Evolutionary conservation across 139 green algal genomes (phyloP).

Genomic region (Gonium pectorale): DNA sequence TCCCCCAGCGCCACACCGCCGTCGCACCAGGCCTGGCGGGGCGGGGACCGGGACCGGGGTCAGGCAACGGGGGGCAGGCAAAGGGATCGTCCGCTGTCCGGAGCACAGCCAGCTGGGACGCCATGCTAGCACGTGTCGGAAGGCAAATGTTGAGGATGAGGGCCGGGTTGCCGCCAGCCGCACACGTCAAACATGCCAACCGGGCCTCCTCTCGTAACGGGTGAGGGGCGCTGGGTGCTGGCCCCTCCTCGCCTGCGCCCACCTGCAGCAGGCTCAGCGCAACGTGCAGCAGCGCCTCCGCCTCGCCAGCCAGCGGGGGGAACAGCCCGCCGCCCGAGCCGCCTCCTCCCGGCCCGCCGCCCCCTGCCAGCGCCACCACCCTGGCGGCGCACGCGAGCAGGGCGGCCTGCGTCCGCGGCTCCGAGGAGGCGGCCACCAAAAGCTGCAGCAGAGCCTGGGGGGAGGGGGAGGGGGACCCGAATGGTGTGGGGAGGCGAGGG

Average conservation of each 20-base stretch:
- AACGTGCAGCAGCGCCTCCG: constrained; percentile 33
- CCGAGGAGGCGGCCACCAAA: not conserved
- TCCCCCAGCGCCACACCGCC: not conserved
- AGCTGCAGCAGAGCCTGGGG: constrained; percentile 23
- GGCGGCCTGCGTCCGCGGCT: not conserved
- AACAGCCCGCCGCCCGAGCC: too few species aligned
- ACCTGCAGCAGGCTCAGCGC: constrained; percentile 14
- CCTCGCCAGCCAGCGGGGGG: not conserved
- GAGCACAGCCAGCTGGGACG: too few species aligned
- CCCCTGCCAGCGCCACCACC: not conserved
- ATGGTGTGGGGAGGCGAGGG: too few species aligned
- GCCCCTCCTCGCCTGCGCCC: not conserved
- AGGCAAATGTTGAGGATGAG: too few species aligned
- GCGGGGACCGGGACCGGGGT: too few species aligned
- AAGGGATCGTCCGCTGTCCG: too few species aligned
- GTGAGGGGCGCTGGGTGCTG: too few species aligned
- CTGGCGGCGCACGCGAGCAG: not conserved
- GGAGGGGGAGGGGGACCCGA: not conserved
- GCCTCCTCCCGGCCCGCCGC: not conserved
- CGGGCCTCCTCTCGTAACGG: too few species aligned
- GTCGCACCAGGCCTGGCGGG: not conserved
- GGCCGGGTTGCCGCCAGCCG: too few species aligned
- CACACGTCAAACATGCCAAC: too few species aligned
- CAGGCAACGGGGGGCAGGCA: too few species aligned
- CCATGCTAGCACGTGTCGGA: too few species aligned